Evolutionary conservation across 2,329 filamentous ascomycete species (phyloP), one percentile per base, ranked within the genome.

Genomic region (Fusarium oligoseptatum): DNA sequence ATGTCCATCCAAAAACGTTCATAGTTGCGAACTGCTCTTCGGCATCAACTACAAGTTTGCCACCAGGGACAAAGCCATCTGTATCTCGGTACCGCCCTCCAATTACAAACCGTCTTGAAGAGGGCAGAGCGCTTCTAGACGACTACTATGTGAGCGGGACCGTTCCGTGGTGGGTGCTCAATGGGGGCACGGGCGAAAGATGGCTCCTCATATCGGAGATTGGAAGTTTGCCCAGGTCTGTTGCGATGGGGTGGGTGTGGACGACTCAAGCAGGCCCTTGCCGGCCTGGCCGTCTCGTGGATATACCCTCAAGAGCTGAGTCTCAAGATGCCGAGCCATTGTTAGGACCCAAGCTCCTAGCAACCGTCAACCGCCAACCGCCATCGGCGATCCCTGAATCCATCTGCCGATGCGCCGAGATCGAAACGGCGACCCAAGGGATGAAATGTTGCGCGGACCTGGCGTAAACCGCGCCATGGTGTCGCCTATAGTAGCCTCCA

Each of bases 401-500:
- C 65, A 55, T 66, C 58, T 37, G 22, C 60, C 69, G 69, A 75
- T 73, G 58, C 24, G 57, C 24, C 39, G 62, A 70, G 62, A 75
- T 73, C 55, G 60, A 57, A 62, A 41, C 62, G 62, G 62, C n/a
- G 52, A 56, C 63, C 57, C 48, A 32, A 52, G 37, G 55, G 36
- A 62, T 9, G 52, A 63, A 61, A 71, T 64, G 45, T 70, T 70
- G 67, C 64, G 75, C 64, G 75, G 20, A 60, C 29, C 69, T 71
- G 70, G 63, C 68, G 45, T 55, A 55, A 71, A 36, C 56, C 60
- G 61, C 65, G 63, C 52, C 71, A 66, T 65, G 24, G 57, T 34
- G 29, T 29, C 67, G 12, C 58, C 64, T 64, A 34, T 34, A 34
- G 32, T 34, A 66, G 64, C 32, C n/a, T 55, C 27, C 37, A 50